These are phyloP conservation scores for Anthoceros angustus DNA, from an alignment of 225 moss, liverwort and hornwort genomes.

Conservation along the genomic window DNA sequence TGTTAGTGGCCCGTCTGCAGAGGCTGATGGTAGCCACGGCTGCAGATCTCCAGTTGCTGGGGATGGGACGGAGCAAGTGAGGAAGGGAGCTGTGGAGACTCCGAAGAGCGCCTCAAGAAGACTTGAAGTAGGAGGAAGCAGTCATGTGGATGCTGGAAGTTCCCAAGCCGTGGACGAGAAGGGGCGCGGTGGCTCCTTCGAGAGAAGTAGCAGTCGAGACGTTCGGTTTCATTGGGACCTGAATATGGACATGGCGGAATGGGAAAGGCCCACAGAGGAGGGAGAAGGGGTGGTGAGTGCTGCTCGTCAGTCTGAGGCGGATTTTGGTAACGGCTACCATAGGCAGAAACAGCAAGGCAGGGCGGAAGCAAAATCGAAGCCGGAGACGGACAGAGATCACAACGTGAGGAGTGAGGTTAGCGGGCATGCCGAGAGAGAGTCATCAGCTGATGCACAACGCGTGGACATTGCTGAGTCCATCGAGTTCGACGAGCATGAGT, in stretches of 20 bases:
- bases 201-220: constrained; percentile 47
- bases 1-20: too few relatives aligned
- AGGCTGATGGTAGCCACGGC: too few relatives aligned
- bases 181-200: constrained; percentile 9
- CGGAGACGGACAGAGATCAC: neutral
- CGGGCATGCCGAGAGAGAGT: neutral
- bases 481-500: constrained; percentile 20
- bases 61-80: neutral
- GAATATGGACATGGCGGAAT: constrained; percentile 99
- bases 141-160: constrained; percentile 9
- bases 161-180: constrained; percentile 10
- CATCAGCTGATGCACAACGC: neutral
- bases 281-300: constrained; percentile 9
- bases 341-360: neutral
- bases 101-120: neutral
- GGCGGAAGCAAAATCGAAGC: neutral
- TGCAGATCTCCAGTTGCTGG: neutral
- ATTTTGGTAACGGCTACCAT: neutral
- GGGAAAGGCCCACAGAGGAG: constrained; percentile 67
- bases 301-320: neutral
- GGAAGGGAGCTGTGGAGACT: neutral
- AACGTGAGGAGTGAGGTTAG: neutral
- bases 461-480: constrained; percentile 14
- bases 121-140: constrained; percentile 8
- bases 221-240: constrained; percentile 93